These are phyloP conservation scores for Eucalyptus albens DNA, from an alignment of 345 rosid genomes.

Conservation along the genomic window DNA sequence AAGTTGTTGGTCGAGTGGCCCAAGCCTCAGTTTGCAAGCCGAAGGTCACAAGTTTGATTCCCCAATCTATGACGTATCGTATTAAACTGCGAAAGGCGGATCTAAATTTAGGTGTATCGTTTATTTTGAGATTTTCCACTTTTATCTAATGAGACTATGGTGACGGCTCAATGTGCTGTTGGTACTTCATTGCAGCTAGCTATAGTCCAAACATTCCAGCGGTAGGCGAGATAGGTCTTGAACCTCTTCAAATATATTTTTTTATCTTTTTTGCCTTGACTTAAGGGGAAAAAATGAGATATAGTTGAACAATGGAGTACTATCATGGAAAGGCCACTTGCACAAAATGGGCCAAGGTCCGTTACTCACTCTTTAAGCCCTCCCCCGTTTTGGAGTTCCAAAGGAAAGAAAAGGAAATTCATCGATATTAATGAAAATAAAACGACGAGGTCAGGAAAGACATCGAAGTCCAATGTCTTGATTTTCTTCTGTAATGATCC, in stretches of 20 bases:
- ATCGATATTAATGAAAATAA: not conserved
- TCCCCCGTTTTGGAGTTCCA: not conserved
- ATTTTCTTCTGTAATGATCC: not conserved
- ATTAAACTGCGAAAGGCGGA: fast-evolving
- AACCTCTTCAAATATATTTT: not conserved
- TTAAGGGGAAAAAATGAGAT: not conserved
- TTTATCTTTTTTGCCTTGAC: not conserved
- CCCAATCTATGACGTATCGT: not conserved
- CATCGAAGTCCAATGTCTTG: not conserved
- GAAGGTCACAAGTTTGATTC: not conserved
- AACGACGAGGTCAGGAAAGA: not conserved
- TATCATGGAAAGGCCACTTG: not conserved
- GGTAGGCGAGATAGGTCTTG: not conserved
- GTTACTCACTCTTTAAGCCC: not conserved
- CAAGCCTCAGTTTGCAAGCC: not conserved
- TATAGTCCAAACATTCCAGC: not conserved
- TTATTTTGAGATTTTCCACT: not conserved
- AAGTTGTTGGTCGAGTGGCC: too few species aligned
- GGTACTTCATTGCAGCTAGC: not conserved
- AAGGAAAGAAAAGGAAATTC: not conserved
- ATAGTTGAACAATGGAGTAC: not conserved
- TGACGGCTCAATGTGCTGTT: fast-evolving
- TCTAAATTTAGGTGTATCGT: not conserved
- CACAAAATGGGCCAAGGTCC: not conserved
- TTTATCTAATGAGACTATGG: not conserved